Evolutionary conservation across 2,329 filamentous ascomycete genomes (phyloP), one percentile per base, ranked within the genome.

Genomic region (Periconia sp.): DNA sequence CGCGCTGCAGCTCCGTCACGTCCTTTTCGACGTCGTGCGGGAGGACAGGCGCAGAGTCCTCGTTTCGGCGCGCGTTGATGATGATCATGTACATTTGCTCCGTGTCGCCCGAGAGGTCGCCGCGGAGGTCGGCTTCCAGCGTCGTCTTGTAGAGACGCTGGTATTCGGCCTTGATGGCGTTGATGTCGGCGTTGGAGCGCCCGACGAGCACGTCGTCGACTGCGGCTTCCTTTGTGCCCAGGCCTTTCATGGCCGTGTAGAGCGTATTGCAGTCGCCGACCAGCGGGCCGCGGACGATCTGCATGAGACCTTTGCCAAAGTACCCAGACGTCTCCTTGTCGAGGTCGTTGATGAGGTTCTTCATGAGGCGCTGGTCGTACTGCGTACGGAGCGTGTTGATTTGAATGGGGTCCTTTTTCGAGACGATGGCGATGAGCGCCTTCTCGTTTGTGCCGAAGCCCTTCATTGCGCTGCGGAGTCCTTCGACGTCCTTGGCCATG

Each of bases 361-460:
- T 55, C 34, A 77, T 76, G 70, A 86, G 79, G 49, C 78, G 73
- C 44, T 83, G 73, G 35, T 83, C 74, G 73, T 87, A 97, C 25
- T 37, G 76, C 72, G 73, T 85, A 79, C 78, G 74, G 38, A 83
- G 73, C 5, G 64, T 64, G 34, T 85, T 81, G 50, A 94, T 80
- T 66, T 95, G 88, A 4, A 91, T 75, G 1, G 92, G 87, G 52
- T 95, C 89, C 50, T 91, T 86, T 54, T 78, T 81, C 3, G 86
- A 74, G 7, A 97, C 75, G 3, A 86, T 74, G 2, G 77, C 74
- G 51, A 95, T 92, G 12, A 97, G 74, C 0, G 80, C 70, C 59
- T 84, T 86, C 68, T 96, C 92, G 60, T 97, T 84, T 0, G 92
- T 96, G 23, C 92, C 92, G 50, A 96, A 89, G 0, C 91, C 91